Conservation (phyloP, 192 early-diverging fungal genomes). For the Coemansia aciculifera region DNA sequence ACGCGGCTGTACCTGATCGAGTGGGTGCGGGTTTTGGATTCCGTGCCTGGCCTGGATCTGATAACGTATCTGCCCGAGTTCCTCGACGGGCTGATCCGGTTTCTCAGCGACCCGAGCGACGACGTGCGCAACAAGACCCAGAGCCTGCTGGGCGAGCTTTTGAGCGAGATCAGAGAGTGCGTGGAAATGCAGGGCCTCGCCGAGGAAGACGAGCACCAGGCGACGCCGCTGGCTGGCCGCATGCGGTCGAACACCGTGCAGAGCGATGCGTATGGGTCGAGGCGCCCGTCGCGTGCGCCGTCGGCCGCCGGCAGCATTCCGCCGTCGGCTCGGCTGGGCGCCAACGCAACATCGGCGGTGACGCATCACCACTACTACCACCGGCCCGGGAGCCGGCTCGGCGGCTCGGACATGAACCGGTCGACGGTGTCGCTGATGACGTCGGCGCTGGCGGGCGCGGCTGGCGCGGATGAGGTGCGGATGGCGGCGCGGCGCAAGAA, state of each 20-base stretch:
- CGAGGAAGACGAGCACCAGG: not conserved
- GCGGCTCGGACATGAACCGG: slow-evolving; percentile 11
- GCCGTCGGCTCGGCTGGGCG: not conserved
- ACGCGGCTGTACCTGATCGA: slow-evolving; percentile 91
- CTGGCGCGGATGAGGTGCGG: slow-evolving; percentile 34
- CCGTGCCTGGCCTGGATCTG: slow-evolving; percentile 92
- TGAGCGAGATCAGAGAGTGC: slow-evolving; percentile 78
- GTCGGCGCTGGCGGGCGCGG: slow-evolving; percentile 25
- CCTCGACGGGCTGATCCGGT: slow-evolving; percentile 86
- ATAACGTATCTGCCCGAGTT: slow-evolving; percentile 91
- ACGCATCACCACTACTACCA: not conserved
- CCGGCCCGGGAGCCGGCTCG: slow-evolving; percentile 8
- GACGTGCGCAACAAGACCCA: slow-evolving; percentile 86
- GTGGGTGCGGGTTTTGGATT: slow-evolving; percentile 91
- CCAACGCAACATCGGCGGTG: not conserved
- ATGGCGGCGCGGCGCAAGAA: slow-evolving; percentile 47
- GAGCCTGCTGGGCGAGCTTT: slow-evolving; percentile 82
- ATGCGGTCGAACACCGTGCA: slow-evolving; percentile 36
- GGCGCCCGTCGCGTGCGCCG: slow-evolving; percentile 27
- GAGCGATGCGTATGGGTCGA: slow-evolving; percentile 20
- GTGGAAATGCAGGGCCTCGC: slow-evolving; percentile 31
- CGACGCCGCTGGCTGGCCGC: not conserved
- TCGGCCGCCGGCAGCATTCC: slow-evolving; percentile 16
- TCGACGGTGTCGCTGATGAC: slow-evolving; percentile 35
- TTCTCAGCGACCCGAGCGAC: slow-evolving; percentile 84